phyloP scores from a whole-genome alignment of 345 rosid species.

The Moricandia arvensis region DNA sequence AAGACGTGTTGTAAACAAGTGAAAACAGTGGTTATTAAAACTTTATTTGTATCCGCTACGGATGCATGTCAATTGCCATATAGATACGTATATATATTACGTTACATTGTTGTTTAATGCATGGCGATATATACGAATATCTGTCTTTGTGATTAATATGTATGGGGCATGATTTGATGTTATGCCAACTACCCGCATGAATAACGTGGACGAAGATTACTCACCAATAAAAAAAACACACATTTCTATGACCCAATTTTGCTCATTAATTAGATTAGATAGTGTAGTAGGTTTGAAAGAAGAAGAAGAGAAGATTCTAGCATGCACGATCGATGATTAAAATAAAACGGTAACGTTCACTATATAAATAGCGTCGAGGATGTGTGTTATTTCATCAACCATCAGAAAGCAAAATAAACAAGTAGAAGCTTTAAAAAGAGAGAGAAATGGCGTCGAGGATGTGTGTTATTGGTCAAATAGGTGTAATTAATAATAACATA shows the following conservation, averaged over 20 bases:
- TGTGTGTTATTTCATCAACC: constrained; percentile 2
- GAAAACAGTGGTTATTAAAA: neutral
- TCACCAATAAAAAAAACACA: neutral
- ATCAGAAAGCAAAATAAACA: neutral
- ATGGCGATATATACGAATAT: neutral
- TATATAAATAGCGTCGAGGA: constrained; percentile 14
- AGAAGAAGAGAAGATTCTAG: constrained; percentile 5
- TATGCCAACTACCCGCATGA: neutral
- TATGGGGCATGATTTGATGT: neutral
- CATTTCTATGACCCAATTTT: neutral
- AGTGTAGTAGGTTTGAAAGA: neutral
- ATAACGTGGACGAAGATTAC: neutral
- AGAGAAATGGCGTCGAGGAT: constrained; percentile 28
- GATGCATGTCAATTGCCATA: neutral
- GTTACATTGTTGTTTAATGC: neutral
- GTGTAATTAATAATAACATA: too few relatives aligned
- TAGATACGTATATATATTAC: neutral
- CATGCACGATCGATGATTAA: constrained; percentile 11
- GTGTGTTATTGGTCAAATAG: too few relatives aligned
- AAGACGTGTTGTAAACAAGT: neutral
- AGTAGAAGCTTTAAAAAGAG: neutral
- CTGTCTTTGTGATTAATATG: neutral
- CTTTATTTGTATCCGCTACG: neutral
- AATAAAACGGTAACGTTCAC: constrained; percentile 1
- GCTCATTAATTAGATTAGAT: neutral